Conservation (phyloP, 306 rosid genomes). For the Glycine tomentella region DNA sequence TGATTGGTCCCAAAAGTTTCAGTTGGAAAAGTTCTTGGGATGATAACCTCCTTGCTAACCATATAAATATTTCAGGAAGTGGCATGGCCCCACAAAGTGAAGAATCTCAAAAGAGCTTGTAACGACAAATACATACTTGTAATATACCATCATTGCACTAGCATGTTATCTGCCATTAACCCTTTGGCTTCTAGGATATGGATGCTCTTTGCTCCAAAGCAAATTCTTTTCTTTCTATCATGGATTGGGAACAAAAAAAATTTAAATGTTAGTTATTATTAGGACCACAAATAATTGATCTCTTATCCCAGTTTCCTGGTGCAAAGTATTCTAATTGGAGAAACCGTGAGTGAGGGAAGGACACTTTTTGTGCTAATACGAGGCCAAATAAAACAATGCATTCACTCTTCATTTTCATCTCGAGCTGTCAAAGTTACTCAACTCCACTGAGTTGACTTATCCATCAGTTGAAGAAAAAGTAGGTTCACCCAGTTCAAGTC, state of each 20-base stretch:
- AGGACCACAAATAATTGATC: no score
- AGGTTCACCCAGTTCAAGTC: no score
- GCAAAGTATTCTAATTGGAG: neutral
- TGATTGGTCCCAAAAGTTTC: neutral
- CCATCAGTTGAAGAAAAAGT: no score
- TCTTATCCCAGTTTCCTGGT: no score
- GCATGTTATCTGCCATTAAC: neutral
- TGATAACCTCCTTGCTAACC: neutral
- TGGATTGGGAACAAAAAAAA: neutral
- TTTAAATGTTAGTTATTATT: no score
- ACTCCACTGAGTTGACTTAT: no score
- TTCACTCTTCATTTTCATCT: no score
- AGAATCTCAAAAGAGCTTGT: neutral
- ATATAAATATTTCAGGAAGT: neutral
- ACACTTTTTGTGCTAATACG: neutral
- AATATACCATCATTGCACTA: neutral
- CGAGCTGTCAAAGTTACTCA: no score
- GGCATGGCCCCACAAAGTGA: neutral
- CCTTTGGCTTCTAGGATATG: neutral
- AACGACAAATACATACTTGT: slow-evolving; percentile 1
- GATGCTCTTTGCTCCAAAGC: neutral
- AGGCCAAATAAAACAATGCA: neutral
- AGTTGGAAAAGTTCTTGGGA: neutral
- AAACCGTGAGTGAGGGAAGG: neutral
- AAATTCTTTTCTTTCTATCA: neutral